phyloP scores from a whole-genome alignment of 345 rosid species.

The Salix dunnii region DNA sequence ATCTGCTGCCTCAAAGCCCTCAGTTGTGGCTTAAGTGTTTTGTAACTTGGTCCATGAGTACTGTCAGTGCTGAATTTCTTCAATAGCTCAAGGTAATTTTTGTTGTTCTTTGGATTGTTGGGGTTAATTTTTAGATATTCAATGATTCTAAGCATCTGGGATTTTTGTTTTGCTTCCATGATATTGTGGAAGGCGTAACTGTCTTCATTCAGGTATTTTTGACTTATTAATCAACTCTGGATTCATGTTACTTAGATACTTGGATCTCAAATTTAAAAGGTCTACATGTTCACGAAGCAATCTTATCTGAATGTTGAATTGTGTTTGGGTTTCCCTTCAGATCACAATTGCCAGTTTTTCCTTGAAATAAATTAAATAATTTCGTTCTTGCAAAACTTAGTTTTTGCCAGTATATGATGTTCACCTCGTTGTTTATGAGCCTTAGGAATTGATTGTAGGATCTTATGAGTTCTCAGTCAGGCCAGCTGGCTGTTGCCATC shows the following conservation, averaged over 20 bases:
- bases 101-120: neutral
- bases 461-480: no score
- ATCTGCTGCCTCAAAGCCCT: conserved; percentile 31
- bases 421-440: neutral
- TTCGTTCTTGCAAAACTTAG: neutral
- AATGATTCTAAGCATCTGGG: conserved; percentile 2
- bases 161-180: neutral
- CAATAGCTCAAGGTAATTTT: conserved; percentile 3
- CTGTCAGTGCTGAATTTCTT: neutral
- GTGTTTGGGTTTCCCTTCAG: neutral
- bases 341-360: neutral
- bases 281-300: no score
- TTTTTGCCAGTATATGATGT: neutral
- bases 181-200: neutral
- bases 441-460: neutral
- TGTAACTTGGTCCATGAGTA: neutral
- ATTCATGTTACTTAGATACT: neutral
- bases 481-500: no score
- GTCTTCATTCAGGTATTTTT: neutral
- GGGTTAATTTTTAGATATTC: neutral
- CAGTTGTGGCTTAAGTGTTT: conserved; percentile 11
- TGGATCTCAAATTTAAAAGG: neutral
- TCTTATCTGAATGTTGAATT: no score
- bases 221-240: neutral
- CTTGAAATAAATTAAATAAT: neutral